Evolutionary conservation across 371 early-diverging fungal genomes (phyloP), one percentile per base, ranked within the genome.

Genomic region (Dichotomocladium elegans): DNA sequence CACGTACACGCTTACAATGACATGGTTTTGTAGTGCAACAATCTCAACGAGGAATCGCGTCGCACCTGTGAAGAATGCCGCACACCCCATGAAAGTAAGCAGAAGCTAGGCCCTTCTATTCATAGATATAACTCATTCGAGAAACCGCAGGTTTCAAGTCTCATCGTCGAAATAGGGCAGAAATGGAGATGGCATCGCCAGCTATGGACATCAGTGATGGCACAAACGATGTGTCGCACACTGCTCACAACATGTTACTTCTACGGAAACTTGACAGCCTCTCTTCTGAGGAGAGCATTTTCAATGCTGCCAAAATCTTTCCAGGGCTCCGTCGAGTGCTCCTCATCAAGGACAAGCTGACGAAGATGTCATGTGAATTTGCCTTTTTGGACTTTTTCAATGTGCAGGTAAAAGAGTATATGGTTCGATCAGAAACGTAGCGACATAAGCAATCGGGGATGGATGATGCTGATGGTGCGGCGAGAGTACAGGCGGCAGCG

Each of bases 331-430:
- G 57, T 22, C 66, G 77, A 2, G 58, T 61, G 6, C 52, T 76
- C 0, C 43, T 84, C n/a, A 71, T 84, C 26, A 63, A 71, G 33
- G 84, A 82, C 47, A 72, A 82, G 21, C n/a, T 70, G 51, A 79
- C 77, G 17, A 66, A 68, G 21, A 67, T 80, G 60, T 78, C 80
- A 17, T 77, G 73, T 47, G 80, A 78, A 24, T 84, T 80, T 58
- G 82, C 77, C 2, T 83, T 83, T 68, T 53, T 77, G 12, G 81
- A 80, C 54, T 81, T 76, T 53, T 25, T 45, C 11, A 62, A 62
- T 59, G 59, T 58, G 4, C 54, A 66, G 35, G 72, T 77, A 62
- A 37, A 40, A 43, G 28, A 41, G n/a, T 5, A 30, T n/a, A n/a
- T 10, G 8, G 19, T 41, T 15, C 28, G 10, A 27, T 15, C 19